Evolutionary conservation across 2,329 filamentous ascomycete genomes (phyloP).

Genomic region (Elsinoe ampelina): DNA sequence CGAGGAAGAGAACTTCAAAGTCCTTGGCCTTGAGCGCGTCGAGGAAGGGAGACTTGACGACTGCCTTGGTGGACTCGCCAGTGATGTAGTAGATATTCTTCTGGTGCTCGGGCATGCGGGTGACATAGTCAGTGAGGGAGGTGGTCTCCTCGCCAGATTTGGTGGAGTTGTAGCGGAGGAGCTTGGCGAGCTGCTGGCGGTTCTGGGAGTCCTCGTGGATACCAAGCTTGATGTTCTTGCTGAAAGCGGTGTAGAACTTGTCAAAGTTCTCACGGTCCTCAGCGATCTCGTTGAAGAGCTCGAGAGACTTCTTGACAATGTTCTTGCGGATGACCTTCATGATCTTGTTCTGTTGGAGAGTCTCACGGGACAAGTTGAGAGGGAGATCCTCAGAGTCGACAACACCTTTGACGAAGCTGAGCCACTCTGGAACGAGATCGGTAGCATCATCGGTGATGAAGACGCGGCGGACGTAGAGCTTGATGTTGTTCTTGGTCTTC

Average conservation of each 20-base stretch:
- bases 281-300: conserved; percentile 97
- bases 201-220: conserved; percentile 99
- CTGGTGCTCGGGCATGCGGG: conserved; percentile 99
- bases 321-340: conserved; percentile 99
- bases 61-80: conserved; percentile 97
- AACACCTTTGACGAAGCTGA: conserved; percentile 99
- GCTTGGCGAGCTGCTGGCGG: conserved; percentile 85
- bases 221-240: conserved; percentile 99
- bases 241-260: conserved; percentile 99
- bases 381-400: conserved; percentile 99
- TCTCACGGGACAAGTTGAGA: conserved; percentile 99
- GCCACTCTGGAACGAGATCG: conserved; percentile 98
- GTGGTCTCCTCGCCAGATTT: conserved; percentile 96
- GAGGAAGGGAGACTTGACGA: conserved; percentile 96
- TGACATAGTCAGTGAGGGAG: conserved; percentile 94
- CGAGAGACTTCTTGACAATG: conserved; percentile 99
- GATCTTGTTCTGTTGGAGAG: conserved; percentile 99
- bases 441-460: conserved; percentile 99
- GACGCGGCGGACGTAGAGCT: conserved; percentile 98
- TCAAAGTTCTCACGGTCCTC: conserved; percentile 99
- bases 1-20: conserved; percentile 98
- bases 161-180: conserved; percentile 97
- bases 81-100: conserved; percentile 99
- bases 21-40: conserved; percentile 97
- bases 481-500: conserved; percentile 99